Conservation (phyloP, 768 basidiomycete genomes). For the Hysterangium stoloniferum region DNA sequence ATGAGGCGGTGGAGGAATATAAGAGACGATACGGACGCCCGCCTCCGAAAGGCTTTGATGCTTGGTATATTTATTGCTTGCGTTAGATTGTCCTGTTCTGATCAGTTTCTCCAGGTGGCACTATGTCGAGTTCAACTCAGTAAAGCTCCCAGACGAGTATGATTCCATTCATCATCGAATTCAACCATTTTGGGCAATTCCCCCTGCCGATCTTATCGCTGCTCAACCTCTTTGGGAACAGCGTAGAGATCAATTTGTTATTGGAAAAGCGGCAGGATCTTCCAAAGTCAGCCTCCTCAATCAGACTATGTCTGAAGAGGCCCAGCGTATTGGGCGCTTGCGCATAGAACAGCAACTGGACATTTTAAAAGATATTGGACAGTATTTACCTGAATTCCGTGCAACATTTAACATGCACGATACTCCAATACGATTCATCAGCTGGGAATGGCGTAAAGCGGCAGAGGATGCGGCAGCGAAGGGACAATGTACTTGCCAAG, state of each 20-base stretch:
- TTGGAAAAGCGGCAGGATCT: constrained; percentile 21
- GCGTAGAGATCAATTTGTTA: constrained; percentile 27
- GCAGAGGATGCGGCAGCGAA: constrained; percentile 27
- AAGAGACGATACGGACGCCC: constrained; percentile 26
- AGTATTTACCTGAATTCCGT: constrained; percentile 37
- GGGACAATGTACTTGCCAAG: constrained; percentile 23
- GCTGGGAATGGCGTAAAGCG: constrained; percentile 26
- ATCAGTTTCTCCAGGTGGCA: constrained; percentile 27
- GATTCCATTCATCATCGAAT: constrained; percentile 40
- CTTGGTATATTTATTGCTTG: too few relatives aligned
- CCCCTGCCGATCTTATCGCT: constrained; percentile 24
- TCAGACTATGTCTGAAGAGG: constrained; percentile 5
- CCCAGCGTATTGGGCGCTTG: constrained; percentile 13
- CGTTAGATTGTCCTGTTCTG: too few relatives aligned
- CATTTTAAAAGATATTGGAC: constrained; percentile 32
- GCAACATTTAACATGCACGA: constrained; percentile 39
- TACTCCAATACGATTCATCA: constrained; percentile 30
- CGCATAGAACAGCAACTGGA: constrained; percentile 25
- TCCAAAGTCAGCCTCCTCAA: constrained; percentile 16
- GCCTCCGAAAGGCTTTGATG: constrained; percentile 38
- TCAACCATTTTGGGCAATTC: constrained; percentile 36
- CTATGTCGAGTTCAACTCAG: constrained; percentile 35
- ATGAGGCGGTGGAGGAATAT: constrained; percentile 34
- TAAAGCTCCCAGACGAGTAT: constrained; percentile 49
- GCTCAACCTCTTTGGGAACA: constrained; percentile 24